phyloP scores from a whole-genome alignment of 768 basidiomycete genomes.

The Lactifluus hygrophoroides region DNA sequence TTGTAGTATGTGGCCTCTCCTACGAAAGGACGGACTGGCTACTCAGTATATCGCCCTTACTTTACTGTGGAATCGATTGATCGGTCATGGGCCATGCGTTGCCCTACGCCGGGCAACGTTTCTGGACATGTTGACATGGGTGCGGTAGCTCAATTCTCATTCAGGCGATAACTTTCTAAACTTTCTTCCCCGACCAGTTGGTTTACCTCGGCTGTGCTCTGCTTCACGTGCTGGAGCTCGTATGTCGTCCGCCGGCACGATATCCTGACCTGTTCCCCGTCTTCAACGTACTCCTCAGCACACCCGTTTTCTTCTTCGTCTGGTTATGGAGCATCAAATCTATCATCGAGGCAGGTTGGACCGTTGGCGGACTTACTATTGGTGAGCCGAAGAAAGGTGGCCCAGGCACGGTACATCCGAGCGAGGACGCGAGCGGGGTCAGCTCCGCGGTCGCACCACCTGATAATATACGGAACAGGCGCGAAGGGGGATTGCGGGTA shows the following conservation, averaged over 20 bases:
- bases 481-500: conserved; percentile 5
- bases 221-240: conserved; percentile 58
- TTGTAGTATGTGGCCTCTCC: conserved; percentile 86
- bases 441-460: conserved; percentile 1
- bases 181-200: conserved; percentile 29
- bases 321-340: conserved; percentile 90
- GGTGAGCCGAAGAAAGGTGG: neutral
- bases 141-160: conserved; percentile 25
- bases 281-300: conserved; percentile 74
- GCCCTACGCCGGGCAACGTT: conserved; percentile 38
- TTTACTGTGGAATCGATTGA: conserved; percentile 71
- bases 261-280: conserved; percentile 84
- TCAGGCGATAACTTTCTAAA: neutral
- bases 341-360: conserved; percentile 75
- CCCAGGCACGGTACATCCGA: neutral
- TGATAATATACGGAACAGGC: neutral
- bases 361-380: conserved; percentile 44
- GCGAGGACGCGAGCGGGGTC: neutral
- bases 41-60: conserved; percentile 63
- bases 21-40: conserved; percentile 69
- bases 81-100: conserved; percentile 65
- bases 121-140: conserved; percentile 45
- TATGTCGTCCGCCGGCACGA: conserved; percentile 55
- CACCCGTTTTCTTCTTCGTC: conserved; percentile 68
- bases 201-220: conserved; percentile 46